Evolutionary conservation across 352 stramenopile species (phyloP).

Genomic region (Blastocystis hominis): DNA sequence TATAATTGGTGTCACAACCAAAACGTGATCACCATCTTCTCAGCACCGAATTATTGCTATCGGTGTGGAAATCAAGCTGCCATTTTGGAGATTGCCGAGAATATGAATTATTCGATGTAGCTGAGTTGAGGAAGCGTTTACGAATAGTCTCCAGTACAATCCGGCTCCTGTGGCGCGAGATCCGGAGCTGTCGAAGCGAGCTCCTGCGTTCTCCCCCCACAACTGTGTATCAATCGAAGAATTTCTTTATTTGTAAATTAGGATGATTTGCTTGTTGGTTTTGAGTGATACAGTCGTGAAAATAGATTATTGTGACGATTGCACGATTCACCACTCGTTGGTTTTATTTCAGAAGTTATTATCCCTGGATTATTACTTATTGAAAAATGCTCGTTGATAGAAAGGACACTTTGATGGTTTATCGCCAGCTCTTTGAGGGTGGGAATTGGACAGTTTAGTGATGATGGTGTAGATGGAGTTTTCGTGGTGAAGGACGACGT

Average conservation of each 20-base stretch:
- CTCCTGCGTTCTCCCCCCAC: constrained; percentile 76
- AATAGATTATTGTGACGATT: neutral
- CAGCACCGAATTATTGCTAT: constrained; percentile 97
- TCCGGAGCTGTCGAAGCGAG: constrained; percentile 73
- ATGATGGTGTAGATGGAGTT: constrained; percentile 18
- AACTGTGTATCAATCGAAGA: neutral
- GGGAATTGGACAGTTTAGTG: neutral
- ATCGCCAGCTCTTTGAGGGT: constrained; percentile 55
- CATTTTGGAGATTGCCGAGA: constrained; percentile 89
- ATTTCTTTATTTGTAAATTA: constrained; percentile 18
- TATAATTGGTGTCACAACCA: constrained; percentile 82
- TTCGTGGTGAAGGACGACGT: constrained; percentile 16
- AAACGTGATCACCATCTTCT: constrained; percentile 96
- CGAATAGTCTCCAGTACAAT: constrained; percentile 61
- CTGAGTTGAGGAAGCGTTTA: constrained; percentile 53
- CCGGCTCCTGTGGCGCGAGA: constrained; percentile 72
- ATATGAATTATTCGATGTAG: constrained; percentile 87
- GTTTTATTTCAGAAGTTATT: constrained; percentile 59
- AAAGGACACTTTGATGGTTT: constrained; percentile 52
- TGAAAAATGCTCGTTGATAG: constrained; percentile 55
- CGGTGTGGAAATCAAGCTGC: constrained; percentile 92
- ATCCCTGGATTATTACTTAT: constrained; percentile 11
- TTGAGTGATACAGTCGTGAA: neutral
- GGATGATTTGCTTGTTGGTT: neutral
- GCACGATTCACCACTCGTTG: neutral